These are phyloP conservation scores for Galerina marginata DNA, from an alignment of 768 basidiomycete genomes.

Conservation along the genomic window DNA sequence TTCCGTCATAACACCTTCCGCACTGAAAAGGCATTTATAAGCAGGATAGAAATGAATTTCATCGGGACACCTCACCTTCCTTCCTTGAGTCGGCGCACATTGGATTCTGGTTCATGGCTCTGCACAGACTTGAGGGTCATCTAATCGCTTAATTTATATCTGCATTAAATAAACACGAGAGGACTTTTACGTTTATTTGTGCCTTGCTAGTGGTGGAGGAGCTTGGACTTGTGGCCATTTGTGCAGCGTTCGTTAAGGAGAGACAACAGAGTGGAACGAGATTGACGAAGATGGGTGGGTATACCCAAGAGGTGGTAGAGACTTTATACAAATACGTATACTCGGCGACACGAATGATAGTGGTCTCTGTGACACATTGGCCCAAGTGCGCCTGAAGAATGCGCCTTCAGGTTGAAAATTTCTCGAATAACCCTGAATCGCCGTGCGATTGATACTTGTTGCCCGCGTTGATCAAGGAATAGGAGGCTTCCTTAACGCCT, in stretches of 20 bases:
- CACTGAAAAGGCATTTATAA: slow-evolving; percentile 1
- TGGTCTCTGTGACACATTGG: slow-evolving; percentile 2
- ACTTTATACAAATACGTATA: slow-evolving; percentile 5
- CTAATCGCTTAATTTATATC: neutral
- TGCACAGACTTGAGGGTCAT: neutral
- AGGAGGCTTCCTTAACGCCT: slow-evolving; percentile 1
- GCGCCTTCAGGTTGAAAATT: neutral
- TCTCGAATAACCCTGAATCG: slow-evolving; percentile 1
- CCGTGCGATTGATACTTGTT: neutral
- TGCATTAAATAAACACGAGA: neutral
- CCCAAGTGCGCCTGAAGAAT: neutral
- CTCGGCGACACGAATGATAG: neutral
- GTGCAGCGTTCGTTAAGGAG: neutral
- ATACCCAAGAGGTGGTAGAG: neutral
- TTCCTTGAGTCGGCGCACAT: neutral
- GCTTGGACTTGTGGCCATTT: neutral
- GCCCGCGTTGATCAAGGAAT: neutral
- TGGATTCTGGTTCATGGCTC: neutral
- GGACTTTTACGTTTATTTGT: neutral
- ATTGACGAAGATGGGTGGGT: neutral
- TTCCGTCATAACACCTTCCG: neutral
- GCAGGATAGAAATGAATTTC: neutral
- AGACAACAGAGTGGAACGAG: neutral
- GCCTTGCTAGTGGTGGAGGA: neutral
- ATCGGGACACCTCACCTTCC: neutral